Conservation (phyloP, 768 basidiomycete genomes). For the Kwoniella newhampshirensis region DNA sequence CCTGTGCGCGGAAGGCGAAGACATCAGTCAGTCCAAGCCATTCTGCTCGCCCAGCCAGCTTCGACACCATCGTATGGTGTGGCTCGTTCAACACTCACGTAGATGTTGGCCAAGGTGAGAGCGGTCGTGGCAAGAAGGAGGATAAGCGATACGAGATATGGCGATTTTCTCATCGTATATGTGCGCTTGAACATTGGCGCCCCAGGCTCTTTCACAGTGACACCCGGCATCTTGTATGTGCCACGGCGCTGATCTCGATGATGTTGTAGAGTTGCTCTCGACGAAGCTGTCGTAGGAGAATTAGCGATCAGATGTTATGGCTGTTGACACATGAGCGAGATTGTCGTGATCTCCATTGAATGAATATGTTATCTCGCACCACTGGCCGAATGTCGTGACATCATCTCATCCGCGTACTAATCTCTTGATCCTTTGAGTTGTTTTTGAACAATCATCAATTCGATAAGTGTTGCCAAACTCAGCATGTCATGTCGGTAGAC, state of each 20-base stretch:
- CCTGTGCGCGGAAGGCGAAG: constrained; percentile 9
- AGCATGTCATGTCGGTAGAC: constrained; percentile 9
- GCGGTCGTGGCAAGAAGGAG: constrained; percentile 46
- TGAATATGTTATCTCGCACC: no score
- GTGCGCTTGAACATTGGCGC: constrained; percentile 9
- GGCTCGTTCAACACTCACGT: constrained; percentile 24
- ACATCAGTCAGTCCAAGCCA: constrained; percentile 13
- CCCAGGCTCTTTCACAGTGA: constrained; percentile 7
- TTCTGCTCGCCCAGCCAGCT: no score
- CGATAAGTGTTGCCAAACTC: no score
- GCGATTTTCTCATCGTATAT: constrained; percentile 43
- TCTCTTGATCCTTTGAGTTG: no score
- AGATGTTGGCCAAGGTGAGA: constrained; percentile 46
- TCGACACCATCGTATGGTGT: no score
- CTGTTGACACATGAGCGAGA: no score
- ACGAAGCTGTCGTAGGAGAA: no score
- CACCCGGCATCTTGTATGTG: constrained; percentile 16
- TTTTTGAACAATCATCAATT: no score
- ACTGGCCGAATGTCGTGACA: constrained; percentile 1
- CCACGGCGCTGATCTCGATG: neutral
- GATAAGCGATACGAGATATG: constrained; percentile 43
- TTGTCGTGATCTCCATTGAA: no score
- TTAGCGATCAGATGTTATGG: no score
- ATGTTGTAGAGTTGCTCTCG: no score
- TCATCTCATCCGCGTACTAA: neutral